Conservation (phyloP, 805 yeast genomes). For the Ogataea thermomethanolica region DNA sequence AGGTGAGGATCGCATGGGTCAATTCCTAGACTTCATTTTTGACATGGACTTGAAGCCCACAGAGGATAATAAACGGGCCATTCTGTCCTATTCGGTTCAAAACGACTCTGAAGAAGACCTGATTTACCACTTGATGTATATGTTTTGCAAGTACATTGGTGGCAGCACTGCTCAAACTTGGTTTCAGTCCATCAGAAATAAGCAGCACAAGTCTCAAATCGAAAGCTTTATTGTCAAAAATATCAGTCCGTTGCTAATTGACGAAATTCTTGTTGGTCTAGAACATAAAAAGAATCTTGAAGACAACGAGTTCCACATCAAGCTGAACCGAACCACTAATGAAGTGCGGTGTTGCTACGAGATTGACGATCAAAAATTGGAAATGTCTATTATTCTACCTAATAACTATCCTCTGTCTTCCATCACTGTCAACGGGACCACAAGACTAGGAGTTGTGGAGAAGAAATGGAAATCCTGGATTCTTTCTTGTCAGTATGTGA, state of each 20-base stretch:
- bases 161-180: constrained; percentile 62
- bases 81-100: constrained; percentile 24
- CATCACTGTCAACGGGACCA: constrained; percentile 72
- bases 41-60: constrained; percentile 41
- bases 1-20: constrained; percentile 45
- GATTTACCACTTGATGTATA: constrained; percentile 49
- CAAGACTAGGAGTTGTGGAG: constrained; percentile 84
- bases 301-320: constrained; percentile 52
- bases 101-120: constrained; percentile 20
- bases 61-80: constrained; percentile 24
- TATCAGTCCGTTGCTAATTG: constrained; percentile 63
- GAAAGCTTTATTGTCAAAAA: constrained; percentile 59
- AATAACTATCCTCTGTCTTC: constrained; percentile 71
- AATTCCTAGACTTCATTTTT: constrained; percentile 52
- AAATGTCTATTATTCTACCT: constrained; percentile 73
- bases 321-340: constrained; percentile 54
- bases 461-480: constrained; percentile 95
- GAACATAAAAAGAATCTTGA: constrained; percentile 28
- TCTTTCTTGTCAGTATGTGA: constrained; percentile 80
- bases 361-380: constrained; percentile 86
- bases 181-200: constrained; percentile 68
- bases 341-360: constrained; percentile 72
- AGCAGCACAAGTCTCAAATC: constrained; percentile 54
- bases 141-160: constrained; percentile 49
- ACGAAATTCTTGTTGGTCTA: constrained; percentile 44